Evolutionary conservation across 106 monocot genomes (phyloP), one percentile per base, ranked within the genome.

Genomic region (Acanthochlamys bracteata): DNA sequence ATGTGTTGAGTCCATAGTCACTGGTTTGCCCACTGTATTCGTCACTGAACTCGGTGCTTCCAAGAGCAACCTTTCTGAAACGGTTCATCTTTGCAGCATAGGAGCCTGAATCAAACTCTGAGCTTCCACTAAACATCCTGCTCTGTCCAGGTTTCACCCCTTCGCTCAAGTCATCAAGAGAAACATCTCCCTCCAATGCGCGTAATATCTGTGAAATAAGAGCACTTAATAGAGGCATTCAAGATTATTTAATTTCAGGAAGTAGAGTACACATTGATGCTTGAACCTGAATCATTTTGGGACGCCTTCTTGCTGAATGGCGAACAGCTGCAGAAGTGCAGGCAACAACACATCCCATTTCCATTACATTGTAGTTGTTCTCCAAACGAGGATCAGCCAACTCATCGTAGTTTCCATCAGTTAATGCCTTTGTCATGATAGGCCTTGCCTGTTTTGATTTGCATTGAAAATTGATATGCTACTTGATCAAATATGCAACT

Each of bases 251-350:
- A 33, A 33, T 33, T 6, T 33, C 33, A 33, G 33, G 33, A 6
- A 33, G 33, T 33, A 33, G 33, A 33, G 33, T 1, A 33, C 4
- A 33, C 33, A 33, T 33, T 33, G 33, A 33, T 33, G 49, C 6
- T 65, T 24, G 20, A 70, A 83, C 93, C 84, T 95, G 95, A 65
- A 86, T 95, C 95, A 90, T 95, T 69, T 76, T 90, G 0, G 95
- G 90, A 12, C 95, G 95, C 47, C 82, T 78, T 57, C 74, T 75
- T 3, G 87, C 90, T 8, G 87, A 90, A 61, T 95, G 95, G 45
- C 80, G 95, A 64, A 84, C 82, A 46, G 76, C 67, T 6, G 95
- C 84, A 58, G 90, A 84, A 23, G 87, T 90, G 54, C 77, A 79
- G 0, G 79, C 74, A 8, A 78, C 59, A 70, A 95, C 58, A 4